Evolutionary conservation across 2,329 filamentous ascomycete species (phyloP), one percentile per base, ranked within the genome.

Genomic region (Diplocarpon mali): DNA sequence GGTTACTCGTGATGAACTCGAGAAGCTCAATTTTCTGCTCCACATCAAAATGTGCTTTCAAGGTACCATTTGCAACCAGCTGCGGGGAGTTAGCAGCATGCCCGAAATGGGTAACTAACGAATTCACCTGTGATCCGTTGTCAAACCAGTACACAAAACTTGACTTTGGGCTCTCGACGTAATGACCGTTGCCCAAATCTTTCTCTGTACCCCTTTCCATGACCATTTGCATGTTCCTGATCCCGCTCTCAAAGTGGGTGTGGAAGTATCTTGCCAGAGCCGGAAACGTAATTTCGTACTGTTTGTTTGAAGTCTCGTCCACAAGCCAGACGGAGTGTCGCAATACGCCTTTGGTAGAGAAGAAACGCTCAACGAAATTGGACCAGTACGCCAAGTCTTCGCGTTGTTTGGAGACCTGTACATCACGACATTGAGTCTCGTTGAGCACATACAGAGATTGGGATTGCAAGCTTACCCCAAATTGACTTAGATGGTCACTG

Each of bases 131-230:
- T 48, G 83, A 84, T 42, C 82, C 83, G 50, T 83, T 86, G 41
- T 84, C 78, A 59, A 90, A 95, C 76, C 85, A 93, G 61, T 95
- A 93, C 5, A 92, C 82, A 46, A 96, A 77, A 57, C 79, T 92
- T 20, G 87, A 80, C 57, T 79, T 84, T 17, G 69, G 68, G 58
- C 85, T 87, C 55, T 86, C 83, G 16, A 95, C 81, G 54, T 80
- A 80, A 57, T 84, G 79, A 37, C 77, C 78, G 38, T 81, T 78
- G 45, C 73, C 69, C 30, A 84, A 62, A 9, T 70, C 65, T 40
- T 69, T 70, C 51, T 82, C 77, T 0, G 65, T 65, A 2, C 70
- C 70, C 57, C 78, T 80, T 55, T 94, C 88, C 57, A 94, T 74
- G 16, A 88, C 78, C 60, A 96, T 75, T 62, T 95, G 87, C 56